Base-by-base conservation (phyloP, 2,329 filamentous ascomycete genomes). In the Atkinsonella texensis region DNA sequence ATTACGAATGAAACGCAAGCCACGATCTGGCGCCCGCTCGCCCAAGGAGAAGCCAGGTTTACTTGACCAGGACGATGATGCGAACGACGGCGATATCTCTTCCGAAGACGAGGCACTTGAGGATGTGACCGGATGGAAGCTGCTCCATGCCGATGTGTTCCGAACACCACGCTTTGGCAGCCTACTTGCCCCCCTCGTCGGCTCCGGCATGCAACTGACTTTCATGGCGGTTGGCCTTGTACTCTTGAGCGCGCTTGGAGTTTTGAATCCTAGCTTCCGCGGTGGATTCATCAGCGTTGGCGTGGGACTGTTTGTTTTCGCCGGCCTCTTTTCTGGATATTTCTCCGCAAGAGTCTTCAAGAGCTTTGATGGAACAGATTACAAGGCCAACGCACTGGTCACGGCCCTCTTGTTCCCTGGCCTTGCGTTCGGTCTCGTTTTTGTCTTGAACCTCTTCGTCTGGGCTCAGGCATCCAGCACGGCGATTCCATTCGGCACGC, bases 401-500 rank as follows among this genome's bases (percentile, higher is more conserved):
- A 94, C 89, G 3, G 87, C 86, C 0, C 71, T 84, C 10, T 74
- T 94, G 3, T 87, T 94, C 63, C 89, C 89, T 0, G 88, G 88
- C 1, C 74, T 93, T 6, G 70, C 87, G 1, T 94, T 94, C 62
- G 73, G 76, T 9, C 74, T 86, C 32, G 71, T 90, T 38, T 89
- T 94, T 68, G 76, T 91, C 48, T 75, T 94, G 53, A 94, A 95
- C 65, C 74, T 94, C 10, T 94, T 94, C 63, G 87, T 93, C 53
- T 95, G 89, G 89, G 84, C 87, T 1, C 87, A 94, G 67, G 87
- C 88, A 0, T 93, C 87, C 11, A 90, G 85, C 65, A 94, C 88
- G 1, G 89, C 89, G 1, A 83, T 95, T 35, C 89, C 89, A 0
- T 90, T 95, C 59, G 79, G 84, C 35, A 93, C 87, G 0, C 74